phyloP scores from a whole-genome alignment of 805 yeast species.

The Wickerhamomyces ciferrii region DNA sequence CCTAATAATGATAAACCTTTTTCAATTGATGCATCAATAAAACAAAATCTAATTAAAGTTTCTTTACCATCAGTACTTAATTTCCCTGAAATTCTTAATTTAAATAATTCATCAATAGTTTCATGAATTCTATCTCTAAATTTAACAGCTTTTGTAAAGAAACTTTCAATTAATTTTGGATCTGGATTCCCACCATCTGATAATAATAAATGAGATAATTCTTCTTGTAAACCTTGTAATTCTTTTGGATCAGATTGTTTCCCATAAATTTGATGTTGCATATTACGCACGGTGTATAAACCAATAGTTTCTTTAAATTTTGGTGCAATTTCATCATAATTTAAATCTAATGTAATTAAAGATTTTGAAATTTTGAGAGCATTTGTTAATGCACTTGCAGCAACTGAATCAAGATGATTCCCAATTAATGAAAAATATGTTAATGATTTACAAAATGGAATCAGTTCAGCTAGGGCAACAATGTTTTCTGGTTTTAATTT shows the following conservation, averaged over 20 bases:
- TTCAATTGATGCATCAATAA: conserved; percentile 66
- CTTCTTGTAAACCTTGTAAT: conserved; percentile 55
- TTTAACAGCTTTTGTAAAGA: conserved; percentile 30
- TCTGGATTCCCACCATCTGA: conserved; percentile 25
- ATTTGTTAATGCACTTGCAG: conserved; percentile 60
- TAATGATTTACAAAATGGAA: conserved; percentile 65
- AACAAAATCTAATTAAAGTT: conserved; percentile 63
- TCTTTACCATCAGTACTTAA: conserved; percentile 74
- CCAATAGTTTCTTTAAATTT: conserved; percentile 63
- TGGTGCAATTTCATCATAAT: conserved; percentile 50
- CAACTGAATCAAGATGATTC: conserved; percentile 52
- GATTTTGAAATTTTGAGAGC: conserved; percentile 60
- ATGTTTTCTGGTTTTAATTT: conserved; percentile 50
- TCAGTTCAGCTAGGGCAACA: conserved; percentile 59
- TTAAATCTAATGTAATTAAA: conserved; percentile 64
- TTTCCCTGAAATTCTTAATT: conserved; percentile 47
- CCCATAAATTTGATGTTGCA: conserved; percentile 48
- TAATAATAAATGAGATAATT: conserved; percentile 34
- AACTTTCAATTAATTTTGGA: conserved; percentile 22
- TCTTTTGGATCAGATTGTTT: conserved; percentile 27
- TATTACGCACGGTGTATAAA: conserved; percentile 73
- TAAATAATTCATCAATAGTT: conserved; percentile 52
- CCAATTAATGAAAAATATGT: conserved; percentile 68
- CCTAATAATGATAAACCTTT: conserved; percentile 36
- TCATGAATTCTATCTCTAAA: conserved; percentile 37